These are phyloP conservation scores for Beauveria scarabaeidicola DNA, from an alignment of 2,329 filamentous ascomycete genomes.

Conservation along the genomic window DNA sequence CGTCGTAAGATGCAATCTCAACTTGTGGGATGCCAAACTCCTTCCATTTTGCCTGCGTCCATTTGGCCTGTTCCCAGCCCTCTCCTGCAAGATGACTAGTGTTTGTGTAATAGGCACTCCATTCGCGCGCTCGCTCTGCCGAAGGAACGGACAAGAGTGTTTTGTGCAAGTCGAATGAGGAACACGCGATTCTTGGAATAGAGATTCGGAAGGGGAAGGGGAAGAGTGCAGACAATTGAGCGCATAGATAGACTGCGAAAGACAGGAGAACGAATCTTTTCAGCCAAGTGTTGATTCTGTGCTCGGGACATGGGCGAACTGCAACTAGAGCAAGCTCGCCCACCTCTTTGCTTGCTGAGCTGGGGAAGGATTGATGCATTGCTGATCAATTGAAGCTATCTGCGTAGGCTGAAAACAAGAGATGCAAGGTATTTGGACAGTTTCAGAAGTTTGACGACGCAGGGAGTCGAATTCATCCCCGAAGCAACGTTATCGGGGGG, in stretches of 20 bases:
- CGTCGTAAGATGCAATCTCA: slow-evolving; percentile 17
- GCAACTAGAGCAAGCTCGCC: neutral
- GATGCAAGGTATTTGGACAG: neutral
- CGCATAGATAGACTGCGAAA: neutral
- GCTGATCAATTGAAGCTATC: neutral
- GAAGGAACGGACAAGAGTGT: neutral
- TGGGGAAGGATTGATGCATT: neutral
- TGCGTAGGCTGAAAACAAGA: neutral
- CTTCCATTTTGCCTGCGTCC: slow-evolving; percentile 29
- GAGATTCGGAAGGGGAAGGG: neutral
- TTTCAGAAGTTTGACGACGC: neutral
- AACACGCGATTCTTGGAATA: too few relatives aligned
- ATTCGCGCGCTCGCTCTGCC: slow-evolving; percentile 12
- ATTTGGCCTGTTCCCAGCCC: slow-evolving; percentile 29
- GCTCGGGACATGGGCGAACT: neutral
- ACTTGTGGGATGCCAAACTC: slow-evolving; percentile 21
- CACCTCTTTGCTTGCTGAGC: neutral
- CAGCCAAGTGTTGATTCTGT: neutral
- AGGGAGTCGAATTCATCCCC: neutral
- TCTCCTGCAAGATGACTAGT: slow-evolving; percentile 30
- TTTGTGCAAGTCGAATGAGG: neutral
- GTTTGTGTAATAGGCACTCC: slow-evolving; percentile 32
- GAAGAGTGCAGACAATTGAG: neutral
- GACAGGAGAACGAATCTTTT: neutral
- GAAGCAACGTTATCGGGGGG: neutral